phyloP scores from a whole-genome alignment of 2,329 filamentous ascomycete genomes.

The Claviceps maximensis region DNA sequence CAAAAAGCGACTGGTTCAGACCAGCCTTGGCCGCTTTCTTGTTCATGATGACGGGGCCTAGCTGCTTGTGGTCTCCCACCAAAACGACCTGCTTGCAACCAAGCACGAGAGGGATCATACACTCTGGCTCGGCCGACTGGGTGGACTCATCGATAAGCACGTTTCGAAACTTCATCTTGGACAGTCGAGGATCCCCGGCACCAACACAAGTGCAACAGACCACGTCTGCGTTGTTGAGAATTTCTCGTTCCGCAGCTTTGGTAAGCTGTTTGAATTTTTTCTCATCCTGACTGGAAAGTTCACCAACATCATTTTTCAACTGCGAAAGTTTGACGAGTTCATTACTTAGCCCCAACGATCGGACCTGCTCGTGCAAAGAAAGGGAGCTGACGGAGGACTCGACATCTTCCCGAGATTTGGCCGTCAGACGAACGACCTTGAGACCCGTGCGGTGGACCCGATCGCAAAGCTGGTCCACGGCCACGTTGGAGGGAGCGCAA shows the following conservation, averaged over 20 bases:
- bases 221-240: slow-evolving; percentile 87
- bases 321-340: slow-evolving; percentile 87
- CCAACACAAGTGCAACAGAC: slow-evolving; percentile 98
- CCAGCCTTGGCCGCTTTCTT: slow-evolving; percentile 98
- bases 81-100: slow-evolving; percentile 99
- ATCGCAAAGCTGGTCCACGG: slow-evolving; percentile 95
- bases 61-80: slow-evolving; percentile 94
- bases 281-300: slow-evolving; percentile 88
- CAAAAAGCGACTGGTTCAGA: slow-evolving; percentile 95
- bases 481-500: slow-evolving; percentile 95
- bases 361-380: slow-evolving; percentile 90
- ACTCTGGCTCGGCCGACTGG: slow-evolving; percentile 94
- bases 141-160: slow-evolving; percentile 97
- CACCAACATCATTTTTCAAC: slow-evolving; percentile 81
- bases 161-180: slow-evolving; percentile 97
- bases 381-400: slow-evolving; percentile 96
- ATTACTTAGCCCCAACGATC: slow-evolving; percentile 91
- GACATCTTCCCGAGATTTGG: slow-evolving; percentile 95
- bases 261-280: slow-evolving; percentile 98
- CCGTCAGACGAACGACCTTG: slow-evolving; percentile 95
- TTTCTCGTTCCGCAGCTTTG: slow-evolving; percentile 85
- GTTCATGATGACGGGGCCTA: slow-evolving; percentile 99
- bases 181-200: slow-evolving; percentile 84
- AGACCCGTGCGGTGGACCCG: slow-evolving; percentile 88
- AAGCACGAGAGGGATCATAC: slow-evolving; percentile 93